Conservation (phyloP, 1,139 yeast species). For the Nadsonia commutata region DNA sequence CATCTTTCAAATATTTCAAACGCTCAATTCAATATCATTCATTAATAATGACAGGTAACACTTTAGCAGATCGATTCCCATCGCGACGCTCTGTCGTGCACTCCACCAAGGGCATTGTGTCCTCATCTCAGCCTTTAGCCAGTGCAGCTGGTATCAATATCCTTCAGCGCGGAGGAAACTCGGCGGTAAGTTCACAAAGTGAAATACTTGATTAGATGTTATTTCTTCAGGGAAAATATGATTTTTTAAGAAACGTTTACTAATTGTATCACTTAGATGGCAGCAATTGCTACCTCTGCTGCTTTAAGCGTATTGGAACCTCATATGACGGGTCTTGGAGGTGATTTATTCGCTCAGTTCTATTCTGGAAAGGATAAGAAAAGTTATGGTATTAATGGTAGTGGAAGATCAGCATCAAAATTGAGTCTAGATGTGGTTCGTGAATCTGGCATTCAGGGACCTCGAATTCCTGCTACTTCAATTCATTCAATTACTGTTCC, state of each 20-base stretch:
- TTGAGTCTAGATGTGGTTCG: constrained; percentile 37
- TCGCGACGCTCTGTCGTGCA: constrained; percentile 70
- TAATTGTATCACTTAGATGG: constrained; percentile 26
- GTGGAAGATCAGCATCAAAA: constrained; percentile 52
- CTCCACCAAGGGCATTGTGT: constrained; percentile 59
- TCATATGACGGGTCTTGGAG: constrained; percentile 68
- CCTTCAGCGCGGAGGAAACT: constrained; percentile 60
- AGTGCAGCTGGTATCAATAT: constrained; percentile 59
- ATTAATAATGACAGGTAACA: too few relatives aligned
- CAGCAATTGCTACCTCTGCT: constrained; percentile 70
- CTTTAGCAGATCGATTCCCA: neutral
- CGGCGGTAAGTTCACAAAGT: constrained; percentile 28
- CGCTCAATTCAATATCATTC: too few relatives aligned
- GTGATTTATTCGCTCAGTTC: constrained; percentile 61
- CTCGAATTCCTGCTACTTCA: constrained; percentile 31
- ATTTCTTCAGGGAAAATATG: neutral
- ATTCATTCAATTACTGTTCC: constrained; percentile 57
- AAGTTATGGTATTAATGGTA: constrained; percentile 60
- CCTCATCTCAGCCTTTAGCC: constrained; percentile 67
- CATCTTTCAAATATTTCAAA: too few relatives aligned
- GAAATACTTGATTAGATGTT: neutral
- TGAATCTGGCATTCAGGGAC: constrained; percentile 28
- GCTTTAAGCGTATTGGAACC: constrained; percentile 64
- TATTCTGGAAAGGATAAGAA: constrained; percentile 35
- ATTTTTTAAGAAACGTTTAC: neutral